Conservation (phyloP, 2,329 filamentous ascomycete genomes). For the Fusarium foetens region DNA sequence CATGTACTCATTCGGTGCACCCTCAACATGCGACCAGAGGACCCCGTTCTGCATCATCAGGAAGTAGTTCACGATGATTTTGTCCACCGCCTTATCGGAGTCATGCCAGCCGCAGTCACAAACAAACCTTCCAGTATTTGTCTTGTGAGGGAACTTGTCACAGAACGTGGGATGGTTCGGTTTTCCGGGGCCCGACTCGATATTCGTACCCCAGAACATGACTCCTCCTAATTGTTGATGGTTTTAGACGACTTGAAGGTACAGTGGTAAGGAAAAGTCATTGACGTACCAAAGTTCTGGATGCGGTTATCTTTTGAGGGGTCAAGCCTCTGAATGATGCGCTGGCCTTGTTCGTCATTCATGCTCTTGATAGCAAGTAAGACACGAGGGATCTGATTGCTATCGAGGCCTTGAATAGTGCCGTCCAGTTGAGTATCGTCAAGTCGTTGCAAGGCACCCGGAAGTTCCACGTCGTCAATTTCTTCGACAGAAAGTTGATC, state of each 20-base stretch:
- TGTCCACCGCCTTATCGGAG: background rate
- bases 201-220: background rate
- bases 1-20: background rate
- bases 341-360: background rate
- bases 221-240: background rate
- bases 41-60: background rate
- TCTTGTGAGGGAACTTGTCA: background rate
- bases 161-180: background rate
- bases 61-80: background rate
- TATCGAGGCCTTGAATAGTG: background rate
- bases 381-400: background rate
- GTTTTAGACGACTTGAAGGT: background rate
- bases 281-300: background rate
- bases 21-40: background rate
- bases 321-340: background rate
- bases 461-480: background rate
- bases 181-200: background rate
- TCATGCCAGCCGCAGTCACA: background rate
- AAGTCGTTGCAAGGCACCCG: background rate
- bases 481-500: background rate
- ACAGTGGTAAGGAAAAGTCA: fast-evolving
- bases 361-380: background rate
- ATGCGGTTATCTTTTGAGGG: background rate
- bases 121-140: background rate
- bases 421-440: background rate